Percentiles rank a stretch among this genome's conserved stretches.
These are phyloP conservation scores for Penicillium sp. DNA, from an alignment of 2,329 filamentous ascomycete species.

Conservation along the genomic window DNA sequence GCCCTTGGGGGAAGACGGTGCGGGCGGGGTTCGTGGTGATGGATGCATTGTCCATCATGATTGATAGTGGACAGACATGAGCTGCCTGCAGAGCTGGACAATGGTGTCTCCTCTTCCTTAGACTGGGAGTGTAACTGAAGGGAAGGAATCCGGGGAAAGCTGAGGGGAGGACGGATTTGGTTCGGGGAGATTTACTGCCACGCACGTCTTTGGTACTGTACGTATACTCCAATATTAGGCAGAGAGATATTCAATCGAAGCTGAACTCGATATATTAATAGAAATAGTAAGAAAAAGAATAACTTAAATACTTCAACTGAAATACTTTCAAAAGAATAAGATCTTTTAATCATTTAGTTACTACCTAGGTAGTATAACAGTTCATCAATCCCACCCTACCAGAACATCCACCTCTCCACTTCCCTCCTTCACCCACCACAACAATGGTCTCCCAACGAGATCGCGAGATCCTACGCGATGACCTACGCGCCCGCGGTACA, in stretches of 20 bases:
- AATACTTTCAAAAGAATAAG: not conserved
- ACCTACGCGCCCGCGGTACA: conserved; percentile 40
- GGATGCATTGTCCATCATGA: conserved; percentile 41
- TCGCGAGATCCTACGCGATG: conserved; percentile 38
- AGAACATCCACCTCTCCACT: conserved; percentile 8
- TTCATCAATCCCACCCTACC: not conserved
- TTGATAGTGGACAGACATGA: conserved; percentile 16
- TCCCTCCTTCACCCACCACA: conserved; percentile 4
- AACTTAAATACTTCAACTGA: no score
- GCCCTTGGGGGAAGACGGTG: conserved; percentile 72
- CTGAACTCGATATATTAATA: not conserved
- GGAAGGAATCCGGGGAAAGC: conserved; percentile 8
- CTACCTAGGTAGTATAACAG: not conserved
- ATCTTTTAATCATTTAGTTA: not conserved
- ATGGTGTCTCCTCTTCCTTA: not conserved
- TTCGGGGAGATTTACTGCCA: not conserved
- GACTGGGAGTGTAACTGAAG: not conserved
- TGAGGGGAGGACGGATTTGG: not conserved
- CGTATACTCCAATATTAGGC: not conserved
- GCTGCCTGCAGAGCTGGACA: not conserved
- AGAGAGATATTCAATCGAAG: not conserved
- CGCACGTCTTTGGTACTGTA: not conserved
- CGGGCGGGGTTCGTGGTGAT: conserved; percentile 49
- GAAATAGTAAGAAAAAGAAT: not conserved
- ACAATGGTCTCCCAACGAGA: conserved; percentile 37